phyloP scores from a whole-genome alignment of 2,329 filamentous ascomycete species.

The Stagonosporopsis vannaccii region DNA sequence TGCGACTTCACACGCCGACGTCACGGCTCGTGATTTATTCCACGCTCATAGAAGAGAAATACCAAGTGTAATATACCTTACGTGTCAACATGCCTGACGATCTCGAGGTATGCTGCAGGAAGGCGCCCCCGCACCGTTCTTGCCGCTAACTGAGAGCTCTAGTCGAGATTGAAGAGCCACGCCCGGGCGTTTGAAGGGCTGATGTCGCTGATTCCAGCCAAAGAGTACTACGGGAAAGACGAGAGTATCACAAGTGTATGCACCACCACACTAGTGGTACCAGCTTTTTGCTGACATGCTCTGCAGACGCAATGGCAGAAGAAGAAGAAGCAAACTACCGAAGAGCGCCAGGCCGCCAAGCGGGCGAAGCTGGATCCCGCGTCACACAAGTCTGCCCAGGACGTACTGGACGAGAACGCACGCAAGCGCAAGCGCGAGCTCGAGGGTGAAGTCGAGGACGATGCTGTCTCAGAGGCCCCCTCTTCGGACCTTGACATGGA shows the following conservation, averaged over 20 bases:
- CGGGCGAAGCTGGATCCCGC: constrained; percentile 91
- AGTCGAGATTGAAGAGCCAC: constrained; percentile 63
- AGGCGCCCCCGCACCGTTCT: constrained; percentile 29
- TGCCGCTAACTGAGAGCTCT: constrained; percentile 38
- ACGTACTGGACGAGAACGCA: constrained; percentile 87
- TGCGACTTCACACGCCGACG: constrained; percentile 20
- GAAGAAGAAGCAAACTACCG: constrained; percentile 94
- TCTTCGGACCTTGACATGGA: constrained; percentile 47
- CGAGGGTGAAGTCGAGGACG: constrained; percentile 59
- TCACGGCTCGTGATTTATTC: constrained; percentile 5
- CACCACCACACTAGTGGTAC: constrained; percentile 36
- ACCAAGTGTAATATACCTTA: constrained; percentile 2
- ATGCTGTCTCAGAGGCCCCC: constrained; percentile 28
- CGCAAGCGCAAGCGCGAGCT: constrained; percentile 76
- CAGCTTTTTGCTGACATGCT: constrained; percentile 20
- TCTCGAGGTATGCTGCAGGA: constrained; percentile 48
- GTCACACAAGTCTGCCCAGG: constrained; percentile 88
- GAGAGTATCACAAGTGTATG: constrained; percentile 70
- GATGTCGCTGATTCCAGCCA: constrained; percentile 85
- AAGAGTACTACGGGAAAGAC: constrained; percentile 89
- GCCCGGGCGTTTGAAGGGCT: constrained; percentile 85
- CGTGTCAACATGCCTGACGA: constrained; percentile 48
- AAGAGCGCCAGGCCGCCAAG: constrained; percentile 69
- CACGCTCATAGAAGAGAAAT: not conserved
- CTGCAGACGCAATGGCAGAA: constrained; percentile 91